Base-by-base conservation (phyloP, 768 basidiomycete species). In the Suillus bovinus region DNA sequence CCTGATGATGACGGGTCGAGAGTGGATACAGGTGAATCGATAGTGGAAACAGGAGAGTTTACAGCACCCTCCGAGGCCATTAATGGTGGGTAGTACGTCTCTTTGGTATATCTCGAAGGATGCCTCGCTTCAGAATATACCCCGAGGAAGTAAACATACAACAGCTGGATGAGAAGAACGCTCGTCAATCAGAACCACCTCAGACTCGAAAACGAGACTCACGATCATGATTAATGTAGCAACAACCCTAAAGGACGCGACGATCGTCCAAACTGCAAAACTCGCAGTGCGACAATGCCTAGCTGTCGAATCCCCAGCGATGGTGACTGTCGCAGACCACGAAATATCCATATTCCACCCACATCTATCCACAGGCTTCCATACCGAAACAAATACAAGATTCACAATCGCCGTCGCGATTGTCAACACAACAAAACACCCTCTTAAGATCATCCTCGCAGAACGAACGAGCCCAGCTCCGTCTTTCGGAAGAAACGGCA, bases 301-400 rank as follows among this genome's bases (percentile, higher is more conserved):
- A 3, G 63, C 38, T 13, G 17, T n/a, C 55, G 72, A 59, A 53
- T 64, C 65, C 50, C 70, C 79, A 59, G 62, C 61, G 58, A 62
- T 67, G 53, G 63, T 74, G 14, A 6, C 44, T 3, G 22, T 22
- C 13, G 78, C 76, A 5, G 84, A 81, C 90, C 90, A 92, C 11
- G 86, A 74, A 47, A 86, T 77, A 68, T 91, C 90, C 47, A 90
- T 76, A 64, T 89, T 86, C 75, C 88, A 78, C 50, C 75, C 72
- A 63, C 90, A 91, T n/a, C 84, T 80, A 2, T 77, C 56, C 11
- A 78, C 70, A 24, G 77, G 71, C 65, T 78, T 80, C 88, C 87
- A 89, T 27, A 80, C 57, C 46, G 81, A 78, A 44, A 86, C 76
- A 24, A 91, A 71, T 9, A 76, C 80, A 44, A 90, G 64, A 68